Conservation (phyloP, 129 eudicot species). For the Logfia minima region DNA sequence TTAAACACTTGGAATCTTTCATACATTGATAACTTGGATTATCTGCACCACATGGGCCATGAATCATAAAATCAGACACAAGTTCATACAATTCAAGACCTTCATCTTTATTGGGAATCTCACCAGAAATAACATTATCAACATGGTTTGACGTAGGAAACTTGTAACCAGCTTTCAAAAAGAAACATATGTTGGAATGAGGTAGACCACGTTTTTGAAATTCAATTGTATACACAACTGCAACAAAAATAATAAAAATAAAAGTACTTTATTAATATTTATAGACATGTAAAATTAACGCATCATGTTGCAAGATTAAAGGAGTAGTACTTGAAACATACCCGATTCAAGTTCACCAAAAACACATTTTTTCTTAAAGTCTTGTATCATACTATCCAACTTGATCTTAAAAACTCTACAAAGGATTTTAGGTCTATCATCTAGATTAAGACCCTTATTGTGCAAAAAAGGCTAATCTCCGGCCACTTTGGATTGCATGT, state of each 20-base stretch:
- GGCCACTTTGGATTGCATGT: not conserved
- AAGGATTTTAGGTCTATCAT: not conserved
- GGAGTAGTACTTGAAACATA: too few species aligned
- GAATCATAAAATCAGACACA: conserved; percentile 16
- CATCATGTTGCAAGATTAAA: too few species aligned
- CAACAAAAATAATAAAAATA: too few species aligned
- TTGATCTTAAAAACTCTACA: conserved; percentile 12
- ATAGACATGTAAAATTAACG: too few species aligned
- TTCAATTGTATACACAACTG: not conserved
- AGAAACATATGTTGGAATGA: conserved; percentile 24
- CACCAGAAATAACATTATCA: not conserved
- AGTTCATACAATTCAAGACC: not conserved
- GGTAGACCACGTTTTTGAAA: conserved; percentile 32
- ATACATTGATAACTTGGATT: not conserved
- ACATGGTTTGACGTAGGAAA: not conserved
- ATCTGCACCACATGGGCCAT: conserved; percentile 23
- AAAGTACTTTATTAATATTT: too few species aligned
- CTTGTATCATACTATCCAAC: not conserved
- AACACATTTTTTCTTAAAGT: not conserved
- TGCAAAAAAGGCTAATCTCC: not conserved
- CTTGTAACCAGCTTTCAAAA: not conserved
- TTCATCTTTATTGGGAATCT: conserved; percentile 1
- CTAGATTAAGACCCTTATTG: not conserved
- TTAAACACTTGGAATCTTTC: not conserved
- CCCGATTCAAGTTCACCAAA: not conserved